These are phyloP conservation scores for Talaromyces sp. DNA, from an alignment of 2,329 filamentous ascomycete genomes.

Conservation along the genomic window DNA sequence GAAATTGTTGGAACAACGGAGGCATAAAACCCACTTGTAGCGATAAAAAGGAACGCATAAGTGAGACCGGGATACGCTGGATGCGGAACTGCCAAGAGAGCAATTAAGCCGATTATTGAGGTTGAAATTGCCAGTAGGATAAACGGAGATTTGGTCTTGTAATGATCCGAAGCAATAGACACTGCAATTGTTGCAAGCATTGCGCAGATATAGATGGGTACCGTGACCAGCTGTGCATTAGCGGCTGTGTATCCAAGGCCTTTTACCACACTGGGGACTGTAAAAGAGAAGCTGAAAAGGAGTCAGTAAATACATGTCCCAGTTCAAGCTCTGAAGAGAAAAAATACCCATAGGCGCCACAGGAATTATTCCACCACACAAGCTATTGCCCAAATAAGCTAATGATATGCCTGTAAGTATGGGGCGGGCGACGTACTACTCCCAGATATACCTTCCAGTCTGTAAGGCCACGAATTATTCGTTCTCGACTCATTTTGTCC, in stretches of 20 bases:
- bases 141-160: conserved; percentile 32
- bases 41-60: conserved; percentile 23
- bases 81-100: conserved; percentile 23
- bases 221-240: conserved; percentile 31
- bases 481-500: conserved; percentile 24
- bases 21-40: conserved; percentile 28
- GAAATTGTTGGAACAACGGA: conserved; percentile 24
- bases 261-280: conserved; percentile 28
- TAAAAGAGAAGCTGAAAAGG: too few relatives aligned
- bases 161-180: conserved; percentile 25
- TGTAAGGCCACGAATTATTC: conserved; percentile 23
- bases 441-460: conserved; percentile 32
- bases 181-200: conserved; percentile 23
- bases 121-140: conserved; percentile 30
- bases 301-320: too few relatives aligned
- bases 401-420: too few relatives aligned
- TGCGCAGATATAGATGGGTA: conserved; percentile 31
- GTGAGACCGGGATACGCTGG: conserved; percentile 18
- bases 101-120: conserved; percentile 30
- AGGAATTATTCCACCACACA: not conserved
- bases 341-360: conserved; percentile 32
- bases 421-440: conserved; percentile 1
- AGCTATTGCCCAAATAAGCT: too few relatives aligned
- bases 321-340: conserved; percentile 21
- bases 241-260: conserved; percentile 28